Conservation (phyloP, 768 basidiomycete genomes). For the Daedalea quercina region DNA sequence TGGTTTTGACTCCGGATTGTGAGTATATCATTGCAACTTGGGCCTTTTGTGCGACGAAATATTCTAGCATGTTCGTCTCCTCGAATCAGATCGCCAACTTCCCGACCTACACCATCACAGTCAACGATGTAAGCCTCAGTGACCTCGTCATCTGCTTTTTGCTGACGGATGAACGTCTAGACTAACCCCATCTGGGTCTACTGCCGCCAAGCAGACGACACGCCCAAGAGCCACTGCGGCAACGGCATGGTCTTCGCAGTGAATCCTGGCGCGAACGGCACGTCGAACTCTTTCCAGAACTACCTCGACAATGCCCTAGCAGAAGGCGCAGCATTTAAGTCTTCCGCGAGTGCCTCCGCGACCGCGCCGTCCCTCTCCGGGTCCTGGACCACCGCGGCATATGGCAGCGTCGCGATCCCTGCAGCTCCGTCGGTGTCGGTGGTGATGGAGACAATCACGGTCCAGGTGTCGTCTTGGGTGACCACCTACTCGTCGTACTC, state of each 20-base stretch:
- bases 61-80: slow-evolving; percentile 41
- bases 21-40: slow-evolving; percentile 17
- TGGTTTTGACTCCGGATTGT: slow-evolving; percentile 56
- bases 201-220: slow-evolving; percentile 46
- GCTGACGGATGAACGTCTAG: slow-evolving; percentile 22
- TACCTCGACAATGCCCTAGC: slow-evolving; percentile 54
- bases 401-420: slow-evolving; percentile 45
- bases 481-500: slow-evolving; percentile 53
- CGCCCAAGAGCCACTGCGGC: slow-evolving; percentile 51
- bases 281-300: slow-evolving; percentile 52
- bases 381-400: slow-evolving; percentile 34
- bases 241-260: slow-evolving; percentile 63
- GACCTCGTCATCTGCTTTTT: background rate
- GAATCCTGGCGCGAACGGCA: slow-evolving; percentile 50
- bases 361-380: slow-evolving; percentile 22
- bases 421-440: slow-evolving; percentile 34
- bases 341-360: slow-evolving; percentile 32
- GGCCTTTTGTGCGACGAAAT: background rate
- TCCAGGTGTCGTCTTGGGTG: slow-evolving; percentile 38
- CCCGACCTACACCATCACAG: slow-evolving; percentile 41
- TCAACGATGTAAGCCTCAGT: slow-evolving; percentile 27
- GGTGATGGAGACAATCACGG: slow-evolving; percentile 40
- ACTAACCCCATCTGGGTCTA: slow-evolving; percentile 54
- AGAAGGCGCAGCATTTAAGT: slow-evolving; percentile 42
- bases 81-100: slow-evolving; percentile 41